Conservation (phyloP, 129 eudicot genomes). For the Flaveria linearis region DNA sequence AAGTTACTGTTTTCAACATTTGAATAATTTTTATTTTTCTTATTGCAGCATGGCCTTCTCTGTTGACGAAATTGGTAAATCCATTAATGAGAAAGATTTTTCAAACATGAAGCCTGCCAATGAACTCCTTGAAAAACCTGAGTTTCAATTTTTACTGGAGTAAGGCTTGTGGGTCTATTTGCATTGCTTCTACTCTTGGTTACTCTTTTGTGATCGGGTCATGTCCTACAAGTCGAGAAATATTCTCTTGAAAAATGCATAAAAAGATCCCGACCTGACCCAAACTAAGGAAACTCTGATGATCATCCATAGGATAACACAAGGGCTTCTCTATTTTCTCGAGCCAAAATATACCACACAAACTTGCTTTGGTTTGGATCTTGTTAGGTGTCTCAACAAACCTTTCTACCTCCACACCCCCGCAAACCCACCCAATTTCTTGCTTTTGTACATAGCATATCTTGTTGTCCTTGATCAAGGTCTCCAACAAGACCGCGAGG, state of each 20-base stretch:
- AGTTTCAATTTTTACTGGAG: constrained; percentile 61
- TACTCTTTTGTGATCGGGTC: constrained; percentile 25
- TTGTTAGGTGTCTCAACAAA: neutral
- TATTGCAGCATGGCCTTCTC: constrained; percentile 70
- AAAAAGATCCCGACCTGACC: constrained; percentile 14
- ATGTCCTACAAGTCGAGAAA: constrained; percentile 5
- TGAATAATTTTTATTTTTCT: constrained; percentile 11
- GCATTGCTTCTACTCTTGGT: constrained; percentile 17
- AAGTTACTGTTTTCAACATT: neutral
- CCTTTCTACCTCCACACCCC: neutral
- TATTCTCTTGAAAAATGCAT: constrained; percentile 14
- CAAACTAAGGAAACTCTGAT: constrained; percentile 23
- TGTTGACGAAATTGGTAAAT: constrained; percentile 48
- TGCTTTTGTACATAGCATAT: constrained; percentile 11
- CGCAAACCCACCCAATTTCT: constrained; percentile 19
- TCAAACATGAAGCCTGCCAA: constrained; percentile 52
- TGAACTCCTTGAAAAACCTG: constrained; percentile 62
- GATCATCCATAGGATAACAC: neutral
- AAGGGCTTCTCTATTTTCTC: neutral
- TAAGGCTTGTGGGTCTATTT: constrained; percentile 31
- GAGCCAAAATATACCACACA: constrained; percentile 25
- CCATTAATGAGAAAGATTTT: constrained; percentile 51
- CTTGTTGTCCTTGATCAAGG: constrained; percentile 20
- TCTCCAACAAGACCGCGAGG: constrained; percentile 19
- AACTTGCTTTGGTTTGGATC: constrained; percentile 1